Evolutionary conservation across 2,329 filamentous ascomycete genomes (phyloP), one percentile per base, ranked within the genome.

Genomic region (Venturia aucupariae): DNA sequence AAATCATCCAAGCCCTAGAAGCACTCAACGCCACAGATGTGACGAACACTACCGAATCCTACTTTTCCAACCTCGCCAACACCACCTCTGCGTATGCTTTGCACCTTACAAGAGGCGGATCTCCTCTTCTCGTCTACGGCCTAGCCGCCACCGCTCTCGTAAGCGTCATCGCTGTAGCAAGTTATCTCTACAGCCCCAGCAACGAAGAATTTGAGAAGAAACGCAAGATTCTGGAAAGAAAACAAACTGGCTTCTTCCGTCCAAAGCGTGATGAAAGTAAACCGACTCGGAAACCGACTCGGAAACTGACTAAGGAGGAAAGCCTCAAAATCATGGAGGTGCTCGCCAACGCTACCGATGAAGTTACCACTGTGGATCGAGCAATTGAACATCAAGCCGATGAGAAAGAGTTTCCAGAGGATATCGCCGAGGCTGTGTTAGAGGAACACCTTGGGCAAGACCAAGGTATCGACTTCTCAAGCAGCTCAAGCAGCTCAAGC

Each of bases 161-260:
- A 5, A 19, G 27, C 19, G 51, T 57, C 27, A n/a, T 57, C 30
- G 51, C 51, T n/a, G 35, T 57, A 15, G 19, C 35, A 10, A n/a
- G 35, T 17, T 35, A 35, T 30, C 35, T 32, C 15, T 57, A 8
- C 15, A 13, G 10, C 13, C 15, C 51, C 51, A n/a, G 6, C 17
- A 38, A 35, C 30, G 51, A 13, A 57, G 17, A 35, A 57, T 11
- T 4, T 32, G 51, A 19, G 17, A n/a, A 19, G 7, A 35, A 27
- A 11, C 51, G 51, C 51, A 57, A 57, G 51, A 57, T 57, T 15
- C 51, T 57, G 27, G 51, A 57, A 35, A 32, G 51, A 35, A 57
- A 35, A 19, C 51, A 32, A 30, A 57, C 51, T 10, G 51, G 51
- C 15, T 57, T 57, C 30, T 57, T 57, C 19, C 51, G 51, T 57